Percentiles rank a stretch among this genome's conserved stretches.
Conservation (phyloP, 441 rosid species). For the Aleurites moluccanus region DNA sequence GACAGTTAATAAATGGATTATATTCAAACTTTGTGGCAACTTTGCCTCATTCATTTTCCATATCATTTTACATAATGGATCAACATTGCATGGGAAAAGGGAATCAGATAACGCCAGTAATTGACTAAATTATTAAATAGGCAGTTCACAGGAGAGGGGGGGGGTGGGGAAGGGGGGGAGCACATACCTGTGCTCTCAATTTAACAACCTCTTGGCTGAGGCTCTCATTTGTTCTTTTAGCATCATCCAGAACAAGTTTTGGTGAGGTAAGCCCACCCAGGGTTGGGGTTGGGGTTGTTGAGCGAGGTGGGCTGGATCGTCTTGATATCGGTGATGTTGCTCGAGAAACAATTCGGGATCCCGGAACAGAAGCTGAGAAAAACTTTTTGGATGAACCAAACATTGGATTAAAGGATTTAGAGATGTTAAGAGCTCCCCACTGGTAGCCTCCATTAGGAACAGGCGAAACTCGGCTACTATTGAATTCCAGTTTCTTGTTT, state of each 20-base stretch:
- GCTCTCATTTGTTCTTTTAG: constrained; percentile 65
- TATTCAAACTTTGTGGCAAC: background rate
- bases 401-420: constrained; percentile 79
- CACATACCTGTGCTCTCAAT: constrained; percentile 78
- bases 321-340: constrained; percentile 96
- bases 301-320: constrained; percentile 91
- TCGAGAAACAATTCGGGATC: constrained; percentile 94
- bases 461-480: constrained; percentile 90
- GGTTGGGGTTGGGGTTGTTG: constrained; percentile 95
- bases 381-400: constrained; percentile 92
- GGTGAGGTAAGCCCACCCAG: constrained; percentile 82
- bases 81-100: background rate
- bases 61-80: background rate
- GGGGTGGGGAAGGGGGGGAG: constrained; percentile 10
- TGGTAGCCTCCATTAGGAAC: constrained; percentile 80
- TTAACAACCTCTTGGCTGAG: constrained; percentile 77
- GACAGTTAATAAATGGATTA: background rate
- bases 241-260: constrained; percentile 62
- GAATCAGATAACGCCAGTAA: background rate
- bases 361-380: constrained; percentile 98
- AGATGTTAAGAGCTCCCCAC: constrained; percentile 65
- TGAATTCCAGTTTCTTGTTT: constrained; percentile 82
- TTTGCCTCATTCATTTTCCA: background rate
- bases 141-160: constrained; percentile 6
- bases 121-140: background rate